Conservation (phyloP, 257 asterid genomes). For the Nicotiana benthamiana region DNA sequence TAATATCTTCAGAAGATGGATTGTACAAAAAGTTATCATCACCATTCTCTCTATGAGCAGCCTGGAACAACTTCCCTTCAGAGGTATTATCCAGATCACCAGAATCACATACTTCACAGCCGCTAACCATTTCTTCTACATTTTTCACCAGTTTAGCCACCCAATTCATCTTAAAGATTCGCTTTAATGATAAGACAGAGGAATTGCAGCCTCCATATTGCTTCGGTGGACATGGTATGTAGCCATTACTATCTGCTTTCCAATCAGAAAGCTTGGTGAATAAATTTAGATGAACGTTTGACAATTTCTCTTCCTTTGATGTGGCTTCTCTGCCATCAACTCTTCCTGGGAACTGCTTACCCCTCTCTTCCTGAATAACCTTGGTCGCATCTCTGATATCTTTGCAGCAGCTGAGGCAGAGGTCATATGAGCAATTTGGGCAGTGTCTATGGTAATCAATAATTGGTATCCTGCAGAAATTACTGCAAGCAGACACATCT, state of each 20-base stretch:
- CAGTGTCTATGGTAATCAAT: constrained; percentile 96
- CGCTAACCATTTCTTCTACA: constrained; percentile 94
- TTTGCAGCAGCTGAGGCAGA: constrained; percentile 96
- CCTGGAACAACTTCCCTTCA: constrained; percentile 40
- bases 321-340: constrained; percentile 26
- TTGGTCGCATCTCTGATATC: constrained; percentile 63
- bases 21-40: constrained; percentile 52
- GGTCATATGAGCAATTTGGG: constrained; percentile 86
- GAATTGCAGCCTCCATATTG: constrained; percentile 77
- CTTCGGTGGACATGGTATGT: constrained; percentile 72
- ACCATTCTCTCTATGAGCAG: constrained; percentile 49
- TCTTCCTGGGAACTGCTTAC: constrained; percentile 23
- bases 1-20: constrained; percentile 66
- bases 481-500: constrained; percentile 37
- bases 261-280: constrained; percentile 40
- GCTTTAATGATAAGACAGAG: constrained; percentile 54
- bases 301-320: constrained; percentile 29
- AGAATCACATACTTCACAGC: constrained; percentile 49
- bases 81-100: constrained; percentile 30
- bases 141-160: constrained; percentile 85
- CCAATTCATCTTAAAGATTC: constrained; percentile 99
- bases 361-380: constrained; percentile 29
- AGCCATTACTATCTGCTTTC: constrained; percentile 67
- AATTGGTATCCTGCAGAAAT: constrained; percentile 92
- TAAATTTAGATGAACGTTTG: constrained; percentile 36